Evolutionary conservation across 495 filamentous ascomycete species (phyloP), one percentile per base, ranked within the genome.

Genomic region (Penicillium nucicola): DNA sequence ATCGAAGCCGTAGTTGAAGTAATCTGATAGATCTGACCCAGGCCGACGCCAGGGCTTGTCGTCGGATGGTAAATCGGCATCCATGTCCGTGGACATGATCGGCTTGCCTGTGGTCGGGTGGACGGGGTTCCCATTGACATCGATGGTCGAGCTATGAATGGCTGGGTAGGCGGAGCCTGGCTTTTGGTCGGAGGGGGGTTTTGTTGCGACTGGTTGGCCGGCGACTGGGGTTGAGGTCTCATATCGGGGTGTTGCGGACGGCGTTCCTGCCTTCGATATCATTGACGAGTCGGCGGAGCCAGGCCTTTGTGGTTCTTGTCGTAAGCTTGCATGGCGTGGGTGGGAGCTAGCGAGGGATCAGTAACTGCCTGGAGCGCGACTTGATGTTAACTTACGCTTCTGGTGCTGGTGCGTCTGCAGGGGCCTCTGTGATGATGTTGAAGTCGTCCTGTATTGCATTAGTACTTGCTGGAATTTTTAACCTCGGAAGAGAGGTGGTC

Each of bases 1-100:
- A 72, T 98, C 93, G 55, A 98, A 98, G 31, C 95, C 95, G 74
- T 97, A 98, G 73, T 98, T 98, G 80, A 98, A 98, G 68, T 93
- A 98, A 67, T 98, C 93, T 20, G 86, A 90, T 35, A 95, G 80
- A 66, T 97, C 93, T 37, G 92, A 87, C n/a, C 93, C 93, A 8
- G 93, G 93, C 50, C 90, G 85, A 22, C 93, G 84, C 93, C 93
- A 98, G 28, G 92, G 93, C 70, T 96, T 97, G 57, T 90, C 87
- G 57, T 88, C 84, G 19, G 74, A 57, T 7, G 86, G 79, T 31
- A 95, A 84, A 67, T 96, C 90, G 76, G 58, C 84, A 60, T 90
- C 88, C 64, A 95, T 80, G 51, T 89, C 86, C 0, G 87, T 92
- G n/a, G 58, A 54, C 50, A 74, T 52, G 50, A 95, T 85, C 5